Evolutionary conservation across 139 green algal genomes (phyloP), one percentile per base, ranked within the genome.

Genomic region (Ulvella scutata): DNA sequence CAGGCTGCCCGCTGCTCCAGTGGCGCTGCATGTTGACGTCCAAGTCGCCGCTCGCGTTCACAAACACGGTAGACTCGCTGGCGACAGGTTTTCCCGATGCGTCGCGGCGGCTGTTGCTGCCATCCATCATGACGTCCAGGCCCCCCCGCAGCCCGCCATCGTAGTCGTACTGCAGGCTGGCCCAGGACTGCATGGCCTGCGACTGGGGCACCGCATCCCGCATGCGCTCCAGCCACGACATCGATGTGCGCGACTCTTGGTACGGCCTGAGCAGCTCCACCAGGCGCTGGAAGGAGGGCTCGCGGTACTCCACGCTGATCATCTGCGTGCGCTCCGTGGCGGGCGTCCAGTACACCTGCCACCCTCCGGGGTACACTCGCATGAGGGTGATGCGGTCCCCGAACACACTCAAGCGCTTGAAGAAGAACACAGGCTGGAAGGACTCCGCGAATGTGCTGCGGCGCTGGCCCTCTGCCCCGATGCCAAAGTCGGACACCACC

Each of bases 401-500:
- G 51, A 36, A 67, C 51, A 67, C 51, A 26, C 51, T 67, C 9
- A 67, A 26, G 9, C 51, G 51, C 51, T 67, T 67, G 51, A 67
- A 67, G 51, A 36, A 67, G 17, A 67, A 67, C 13, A 29, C 20
- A 9, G 51, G 51, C 51, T 36, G n/a, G 20, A 67, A 67, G 13
- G 51, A 26, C 17, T 67, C 51, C 9, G 51, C 51, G 33, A 67
- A 67, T 26, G 31, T 67, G 51, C 51, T 67, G 51, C 51, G 51
- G 51, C 51, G 51, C 51, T 67, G 51, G 51, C 51, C 51, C 9
- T 67, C 51, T 6, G 51, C 13, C 9, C 84, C 84, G 36, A 88
- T 79, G 37, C 83, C 83, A 75, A 87, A 85, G 43, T 87, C 83
- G 17, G 43, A 78, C 3, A 87, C 72, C 3, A 87, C 62, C 39